Evolutionary conservation across 805 yeast species (phyloP).

Genomic region (Yarrowia bubula): DNA sequence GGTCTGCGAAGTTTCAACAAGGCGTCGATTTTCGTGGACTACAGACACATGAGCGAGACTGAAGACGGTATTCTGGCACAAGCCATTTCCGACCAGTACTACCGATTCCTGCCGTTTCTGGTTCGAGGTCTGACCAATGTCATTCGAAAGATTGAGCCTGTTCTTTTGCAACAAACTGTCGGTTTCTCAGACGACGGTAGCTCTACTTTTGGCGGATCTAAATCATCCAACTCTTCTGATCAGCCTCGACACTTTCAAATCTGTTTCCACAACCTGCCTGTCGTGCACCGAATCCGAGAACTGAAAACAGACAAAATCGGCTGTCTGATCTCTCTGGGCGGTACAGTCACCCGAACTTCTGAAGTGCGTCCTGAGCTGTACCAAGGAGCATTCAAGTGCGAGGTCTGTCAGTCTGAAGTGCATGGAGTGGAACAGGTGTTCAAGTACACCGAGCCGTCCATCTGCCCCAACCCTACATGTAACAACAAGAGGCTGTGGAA

Average conservation of each 20-base stretch:
- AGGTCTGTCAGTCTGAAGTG: constrained; percentile 76
- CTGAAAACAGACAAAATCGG: constrained; percentile 88
- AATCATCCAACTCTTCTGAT: constrained; percentile 36
- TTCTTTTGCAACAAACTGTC: constrained; percentile 45
- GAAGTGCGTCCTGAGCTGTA: constrained; percentile 95
- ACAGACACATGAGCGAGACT: constrained; percentile 66
- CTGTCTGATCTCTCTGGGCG: constrained; percentile 75
- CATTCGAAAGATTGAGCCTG: constrained; percentile 72
- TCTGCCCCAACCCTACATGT: constrained; percentile 85
- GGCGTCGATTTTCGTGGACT: constrained; percentile 80
- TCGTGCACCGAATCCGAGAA: constrained; percentile 81
- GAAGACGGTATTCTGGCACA: constrained; percentile 80
- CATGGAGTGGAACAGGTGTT: constrained; percentile 91
- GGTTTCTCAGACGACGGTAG: constrained; percentile 40
- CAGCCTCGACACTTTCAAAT: constrained; percentile 82
- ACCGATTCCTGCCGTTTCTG: constrained; percentile 85
- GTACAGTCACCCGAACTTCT: constrained; percentile 93
- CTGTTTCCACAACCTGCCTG: constrained; percentile 81
- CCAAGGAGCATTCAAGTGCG: constrained; percentile 85
- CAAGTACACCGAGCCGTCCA: constrained; percentile 90
- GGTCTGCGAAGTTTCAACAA: constrained; percentile 75
- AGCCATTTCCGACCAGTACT: constrained; percentile 88
- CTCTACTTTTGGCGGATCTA: constrained; percentile 35
- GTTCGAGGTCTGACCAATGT: constrained; percentile 70
- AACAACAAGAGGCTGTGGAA: constrained; percentile 85